These are phyloP conservation scores for Vicia faba DNA, from an alignment of 306 rosid genomes.

Conservation along the genomic window DNA sequence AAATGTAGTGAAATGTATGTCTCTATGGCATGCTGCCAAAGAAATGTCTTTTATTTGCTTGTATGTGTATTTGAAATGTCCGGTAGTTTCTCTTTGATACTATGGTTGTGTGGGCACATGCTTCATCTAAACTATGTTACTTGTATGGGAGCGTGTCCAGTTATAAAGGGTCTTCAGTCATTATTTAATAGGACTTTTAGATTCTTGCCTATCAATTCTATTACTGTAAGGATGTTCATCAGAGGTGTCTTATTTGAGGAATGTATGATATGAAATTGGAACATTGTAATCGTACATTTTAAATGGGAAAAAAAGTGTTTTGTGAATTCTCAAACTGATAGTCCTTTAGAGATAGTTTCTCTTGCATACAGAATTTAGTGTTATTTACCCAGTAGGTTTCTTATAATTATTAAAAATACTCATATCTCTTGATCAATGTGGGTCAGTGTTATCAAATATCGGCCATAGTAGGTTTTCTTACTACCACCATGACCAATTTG, in stretches of 20 bases:
- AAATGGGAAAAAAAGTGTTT: constrained; percentile 7
- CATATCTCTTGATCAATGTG: constrained; percentile 5
- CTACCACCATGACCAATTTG: no score
- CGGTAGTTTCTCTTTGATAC: constrained; percentile 18
- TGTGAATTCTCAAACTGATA: constrained; percentile 3
- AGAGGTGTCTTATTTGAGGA: constrained; percentile 6
- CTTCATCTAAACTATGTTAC: constrained; percentile 30
- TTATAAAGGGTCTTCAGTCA: background rate
- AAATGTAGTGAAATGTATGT: background rate
- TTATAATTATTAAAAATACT: constrained; percentile 3
- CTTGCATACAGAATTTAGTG: constrained; percentile 19
- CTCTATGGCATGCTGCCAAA: background rate
- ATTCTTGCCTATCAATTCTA: constrained; percentile 2
- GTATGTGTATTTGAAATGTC: constrained; percentile 10
- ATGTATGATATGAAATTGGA: constrained; percentile 2
- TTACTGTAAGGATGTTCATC: constrained; percentile 27
- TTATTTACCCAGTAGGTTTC: constrained; percentile 17
- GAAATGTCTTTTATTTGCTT: constrained; percentile 2
- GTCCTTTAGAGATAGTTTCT: constrained; percentile 5
- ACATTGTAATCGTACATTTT: constrained; percentile 14
- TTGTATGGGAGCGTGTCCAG: constrained; percentile 5
- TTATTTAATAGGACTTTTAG: constrained; percentile 4
- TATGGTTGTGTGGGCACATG: constrained; percentile 34
- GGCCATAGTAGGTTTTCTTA: no score
- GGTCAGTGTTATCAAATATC: no score